Base-by-base conservation (phyloP, 305 asterid genomes). In the Solanum aculeatissimum region DNA sequence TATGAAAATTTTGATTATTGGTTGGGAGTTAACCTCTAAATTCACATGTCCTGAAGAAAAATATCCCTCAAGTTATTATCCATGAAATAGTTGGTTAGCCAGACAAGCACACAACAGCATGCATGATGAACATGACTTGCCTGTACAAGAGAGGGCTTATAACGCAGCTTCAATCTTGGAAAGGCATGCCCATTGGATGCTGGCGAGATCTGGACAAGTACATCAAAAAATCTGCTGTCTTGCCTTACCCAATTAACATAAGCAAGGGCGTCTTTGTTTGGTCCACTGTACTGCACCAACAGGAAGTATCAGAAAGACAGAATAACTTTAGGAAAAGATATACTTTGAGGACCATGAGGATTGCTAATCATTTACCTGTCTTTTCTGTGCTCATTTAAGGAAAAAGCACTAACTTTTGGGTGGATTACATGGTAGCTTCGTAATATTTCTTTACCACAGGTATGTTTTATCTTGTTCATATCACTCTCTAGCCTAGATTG, bases 141-240 rank as follows among this genome's bases (percentile, higher is more conserved):
- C 98, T 97, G 99, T 43, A 97, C 99, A 89, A 97, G 99, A 77
- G 98, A 94, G 38, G 99, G 98, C 91, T 97, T 97, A 90, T 95
- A 95, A 0, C 99, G 98, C 86, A 97, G 89, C 90, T 92, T 97
- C 90, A 97, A 84, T 87, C 94, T 93, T 49, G 99, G 99, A 86
- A 97, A 97, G 80, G 96, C 94, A 84, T 97, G 99, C 77, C 95
- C 94, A 54, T 90, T 87, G 84, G 86, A 78, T 82, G 97, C 91
- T 23, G 97, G 90, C 78, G 98, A 94, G 63, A 95, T 88, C 91
- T 97, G 99, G 86, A 92, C 91, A 86, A 95, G 91, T 87, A 95
- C 87, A 88, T 91, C 95, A 9, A 94, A 91, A 85, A 97, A 97
- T 74, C 93, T 92, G 49, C 40, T 54, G 90, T 97, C 99, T 91